A percentile compares a stretch with the other conserved stretches of the same genome.
phyloP scores from a whole-genome alignment of 306 rosid genomes.

The Citrullus amarus region DNA sequence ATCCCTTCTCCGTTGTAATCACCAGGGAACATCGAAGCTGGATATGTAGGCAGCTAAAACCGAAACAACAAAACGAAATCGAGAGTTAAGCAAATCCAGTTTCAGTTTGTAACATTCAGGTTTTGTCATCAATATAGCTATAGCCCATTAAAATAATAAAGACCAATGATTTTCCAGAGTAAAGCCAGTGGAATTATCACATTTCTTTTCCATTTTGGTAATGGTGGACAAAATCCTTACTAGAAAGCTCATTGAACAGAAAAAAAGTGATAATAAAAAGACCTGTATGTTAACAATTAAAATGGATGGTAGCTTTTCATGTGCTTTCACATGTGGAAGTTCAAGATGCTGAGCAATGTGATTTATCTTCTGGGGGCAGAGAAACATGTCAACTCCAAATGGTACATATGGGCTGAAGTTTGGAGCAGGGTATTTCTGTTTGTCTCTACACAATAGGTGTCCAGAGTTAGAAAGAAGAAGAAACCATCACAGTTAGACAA shows the following conservation, averaged over 20 bases:
- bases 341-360: conserved; percentile 86
- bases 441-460: conserved; percentile 43
- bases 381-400: conserved; percentile 74
- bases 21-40: conserved; percentile 64
- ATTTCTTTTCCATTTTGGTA: not conserved
- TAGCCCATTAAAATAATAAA: not conserved
- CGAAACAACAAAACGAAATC: conserved; percentile 5
- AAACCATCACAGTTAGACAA: not conserved
- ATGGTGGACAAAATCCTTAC: not conserved
- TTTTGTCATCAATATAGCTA: not conserved
- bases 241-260: not conserved
- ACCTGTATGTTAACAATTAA: conserved; percentile 88
- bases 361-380: conserved; percentile 45
- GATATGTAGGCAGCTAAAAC: conserved; percentile 69
- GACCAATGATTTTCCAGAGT: not conserved
- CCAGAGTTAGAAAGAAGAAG: not conserved
- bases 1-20: conserved; percentile 78
- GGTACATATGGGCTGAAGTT: conserved; percentile 53
- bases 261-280: not conserved
- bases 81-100: not conserved
- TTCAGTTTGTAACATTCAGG: not conserved
- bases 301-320: conserved; percentile 52
- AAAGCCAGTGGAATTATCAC: not conserved
- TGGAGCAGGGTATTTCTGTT: conserved; percentile 60
- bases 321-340: conserved; percentile 48